Percentiles rank a stretch among this genome's conserved stretches.
Conservation (phyloP, 805 yeast species). For the Cyberlindnera japonica region DNA sequence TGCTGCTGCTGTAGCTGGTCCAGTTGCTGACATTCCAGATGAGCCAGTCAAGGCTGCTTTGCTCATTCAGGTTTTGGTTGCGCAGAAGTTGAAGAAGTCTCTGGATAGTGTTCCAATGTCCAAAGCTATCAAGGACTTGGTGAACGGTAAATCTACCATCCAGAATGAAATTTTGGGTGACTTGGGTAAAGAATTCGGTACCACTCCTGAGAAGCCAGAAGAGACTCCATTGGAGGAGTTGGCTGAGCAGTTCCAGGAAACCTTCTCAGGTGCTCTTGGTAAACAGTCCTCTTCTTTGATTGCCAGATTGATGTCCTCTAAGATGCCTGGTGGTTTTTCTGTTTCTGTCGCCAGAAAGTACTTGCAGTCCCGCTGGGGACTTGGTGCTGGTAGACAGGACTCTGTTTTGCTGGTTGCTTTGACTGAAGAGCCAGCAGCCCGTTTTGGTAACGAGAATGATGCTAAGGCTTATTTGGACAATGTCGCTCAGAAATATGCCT, state of each 20-base stretch:
- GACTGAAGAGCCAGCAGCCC: constrained; percentile 85
- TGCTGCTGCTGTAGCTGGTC: constrained; percentile 60
- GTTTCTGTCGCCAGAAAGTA: constrained; percentile 89
- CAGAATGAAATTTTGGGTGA: constrained; percentile 99
- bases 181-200: constrained; percentile 95
- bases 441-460: constrained; percentile 82
- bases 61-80: constrained; percentile 83
- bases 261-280: constrained; percentile 86
- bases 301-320: constrained; percentile 89
- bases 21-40: constrained; percentile 82
- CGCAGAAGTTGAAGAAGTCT: constrained; percentile 92
- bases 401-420: constrained; percentile 78
- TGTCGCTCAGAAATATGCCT: constrained; percentile 79
- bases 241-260: constrained; percentile 92
- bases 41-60: constrained; percentile 84
- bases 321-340: constrained; percentile 99
- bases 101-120: constrained; percentile 80
- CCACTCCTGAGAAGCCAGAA: constrained; percentile 98
- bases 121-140: constrained; percentile 94
- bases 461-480: constrained; percentile 88
- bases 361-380: constrained; percentile 88
- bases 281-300: constrained; percentile 87
- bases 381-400: constrained; percentile 93
- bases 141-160: constrained; percentile 97
- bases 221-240: constrained; percentile 95